Evolutionary conservation across 2,329 filamentous ascomycete species (phyloP), one percentile per base, ranked within the genome.

Genomic region (Nothomitra cinnamomea): DNA sequence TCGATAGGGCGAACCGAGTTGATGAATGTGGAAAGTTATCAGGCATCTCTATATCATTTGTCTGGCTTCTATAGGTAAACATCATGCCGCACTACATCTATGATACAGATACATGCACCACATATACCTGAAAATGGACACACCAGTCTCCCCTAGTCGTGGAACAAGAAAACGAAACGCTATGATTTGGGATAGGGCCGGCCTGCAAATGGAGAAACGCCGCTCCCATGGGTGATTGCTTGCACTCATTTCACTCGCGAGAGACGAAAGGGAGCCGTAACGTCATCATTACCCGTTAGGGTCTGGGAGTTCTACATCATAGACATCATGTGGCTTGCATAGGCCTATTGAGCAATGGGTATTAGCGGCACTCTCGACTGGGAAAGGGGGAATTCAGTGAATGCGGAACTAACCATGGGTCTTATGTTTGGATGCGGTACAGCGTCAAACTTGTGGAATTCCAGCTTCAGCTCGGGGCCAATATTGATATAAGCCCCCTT

Each of bases 401-500:
- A 4, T 7, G n/a, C 49, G 43, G 5, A 32, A 63, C 69, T 65
- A 65, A 75, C 78, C 79, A 98, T 98, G 13, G 92, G 90, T 67
- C 85, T 87, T 66, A 98, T 92, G 63, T 94, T 79, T 12, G 92
- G 92, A 73, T 98, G 92, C 57, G 89, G 89, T 53, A 98, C 92
- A 6, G 92, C 92, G 61, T 96, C 89, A 61, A 98, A 98, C 65
- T 95, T 83, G 66, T 92, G 79, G 70, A 86, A 98, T 38, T 87
- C 73, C 61, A 96, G 82, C 74, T 95, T 94, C 66, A 94, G 87
- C 57, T 95, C 86, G 15, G 86, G 78, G 32, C 86, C 85, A 59
- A 98, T 84, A 69, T 98, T 96, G 77, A 98, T 98, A 69, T 94
- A 98, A 17, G 92, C 92, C 58, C 92, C 92, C 72, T 89, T 92